Conservation (phyloP, 208 protist species). For the Wallacemonas sp. region DNA sequence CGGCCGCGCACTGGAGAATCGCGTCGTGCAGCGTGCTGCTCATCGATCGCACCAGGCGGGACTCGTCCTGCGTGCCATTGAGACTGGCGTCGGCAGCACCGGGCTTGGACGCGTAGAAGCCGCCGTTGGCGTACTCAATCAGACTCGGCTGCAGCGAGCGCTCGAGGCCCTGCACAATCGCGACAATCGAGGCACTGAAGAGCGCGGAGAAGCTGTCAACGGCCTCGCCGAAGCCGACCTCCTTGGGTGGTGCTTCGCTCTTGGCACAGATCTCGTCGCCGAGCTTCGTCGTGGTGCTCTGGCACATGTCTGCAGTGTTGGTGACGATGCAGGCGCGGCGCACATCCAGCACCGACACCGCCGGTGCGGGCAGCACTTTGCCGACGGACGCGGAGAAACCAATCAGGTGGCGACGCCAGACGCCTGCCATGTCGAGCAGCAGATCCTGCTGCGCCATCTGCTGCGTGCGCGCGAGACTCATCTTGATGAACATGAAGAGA, state of each 20-base stretch:
- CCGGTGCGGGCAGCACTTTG: constrained; percentile 48
- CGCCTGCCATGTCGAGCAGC: constrained; percentile 81
- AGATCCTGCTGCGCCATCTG: constrained; percentile 88
- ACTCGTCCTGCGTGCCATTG: constrained; percentile 61
- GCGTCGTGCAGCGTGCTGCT: constrained; percentile 59
- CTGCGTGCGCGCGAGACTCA: constrained; percentile 80
- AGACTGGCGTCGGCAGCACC: constrained; percentile 11
- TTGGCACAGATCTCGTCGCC: constrained; percentile 77
- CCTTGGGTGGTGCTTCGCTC: constrained; percentile 60
- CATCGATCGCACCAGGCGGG: constrained; percentile 60
- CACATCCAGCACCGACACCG: constrained; percentile 46
- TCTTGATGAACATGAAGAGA: constrained; percentile 92
- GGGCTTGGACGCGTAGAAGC: constrained; percentile 29
- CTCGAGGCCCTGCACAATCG: constrained; percentile 69
- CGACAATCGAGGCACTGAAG: constrained; percentile 65
- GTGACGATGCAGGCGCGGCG: constrained; percentile 83
- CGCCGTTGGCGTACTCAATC: constrained; percentile 71
- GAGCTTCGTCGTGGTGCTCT: constrained; percentile 68
- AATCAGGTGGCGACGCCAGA: constrained; percentile 82
- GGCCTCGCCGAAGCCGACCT: constrained; percentile 76
- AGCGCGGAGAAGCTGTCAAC: constrained; percentile 74
- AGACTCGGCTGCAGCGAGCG: constrained; percentile 52
- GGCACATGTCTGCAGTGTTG: constrained; percentile 89
- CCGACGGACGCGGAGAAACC: constrained; percentile 46
- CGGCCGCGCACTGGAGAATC: constrained; percentile 61